Conservation (phyloP, 805 yeast genomes). For the Cyberlindnera amylophila region DNA sequence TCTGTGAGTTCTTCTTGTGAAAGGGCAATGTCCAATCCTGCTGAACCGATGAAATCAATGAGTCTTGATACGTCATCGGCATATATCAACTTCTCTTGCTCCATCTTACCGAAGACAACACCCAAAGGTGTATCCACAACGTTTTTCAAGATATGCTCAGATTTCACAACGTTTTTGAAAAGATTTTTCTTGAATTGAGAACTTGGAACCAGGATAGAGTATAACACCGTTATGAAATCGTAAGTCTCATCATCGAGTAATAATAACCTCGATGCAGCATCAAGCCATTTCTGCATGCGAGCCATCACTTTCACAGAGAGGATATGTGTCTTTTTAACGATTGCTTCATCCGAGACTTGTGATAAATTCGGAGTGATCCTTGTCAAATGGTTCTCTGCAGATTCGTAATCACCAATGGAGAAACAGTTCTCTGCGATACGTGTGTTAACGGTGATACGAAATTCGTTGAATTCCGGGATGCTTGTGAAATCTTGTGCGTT, state of each 20-base stretch:
- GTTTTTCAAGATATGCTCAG: constrained; percentile 5
- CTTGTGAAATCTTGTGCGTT: constrained; percentile 18
- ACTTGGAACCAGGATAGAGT: constrained; percentile 14
- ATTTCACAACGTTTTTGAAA: constrained; percentile 11
- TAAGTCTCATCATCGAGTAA: constrained; percentile 11
- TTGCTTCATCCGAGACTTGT: constrained; percentile 1
- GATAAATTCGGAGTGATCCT: constrained; percentile 17
- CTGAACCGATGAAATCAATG: background rate
- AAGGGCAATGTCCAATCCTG: constrained; percentile 4
- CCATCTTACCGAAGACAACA: constrained; percentile 16
- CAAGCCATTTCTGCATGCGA: constrained; percentile 21
- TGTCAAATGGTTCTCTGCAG: constrained; percentile 22
- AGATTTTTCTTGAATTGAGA: constrained; percentile 13
- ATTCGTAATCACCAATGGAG: constrained; percentile 14
- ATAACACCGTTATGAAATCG: constrained; percentile 13
- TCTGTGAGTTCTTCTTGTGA: constrained; percentile 4
- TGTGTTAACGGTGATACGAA: constrained; percentile 17
- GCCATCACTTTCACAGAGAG: constrained; percentile 18
- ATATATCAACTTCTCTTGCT: constrained; percentile 14
- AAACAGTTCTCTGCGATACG: constrained; percentile 19
- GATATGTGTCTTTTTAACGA: constrained; percentile 2
- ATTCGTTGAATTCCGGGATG: constrained; percentile 9
- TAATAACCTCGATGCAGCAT: constrained; percentile 19
- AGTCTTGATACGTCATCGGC: constrained; percentile 11
- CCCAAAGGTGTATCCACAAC: constrained; percentile 10